Evolutionary conservation across 139 green algal species (phyloP), one percentile per base, ranked within the genome.

Genomic region (Chlamydomonas incerta): DNA sequence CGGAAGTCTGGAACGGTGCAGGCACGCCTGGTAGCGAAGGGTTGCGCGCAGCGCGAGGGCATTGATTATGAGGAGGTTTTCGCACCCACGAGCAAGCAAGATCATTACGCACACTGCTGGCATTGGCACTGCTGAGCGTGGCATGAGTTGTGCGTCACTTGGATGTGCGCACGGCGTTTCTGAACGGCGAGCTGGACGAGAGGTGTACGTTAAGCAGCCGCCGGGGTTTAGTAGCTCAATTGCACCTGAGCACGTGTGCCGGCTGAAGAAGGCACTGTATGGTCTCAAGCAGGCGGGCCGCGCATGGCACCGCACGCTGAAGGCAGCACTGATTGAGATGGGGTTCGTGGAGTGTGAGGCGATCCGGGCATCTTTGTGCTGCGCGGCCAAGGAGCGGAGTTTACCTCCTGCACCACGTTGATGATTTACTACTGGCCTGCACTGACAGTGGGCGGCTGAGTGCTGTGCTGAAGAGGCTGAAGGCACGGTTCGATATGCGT

Each of bases 151-250:
- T 94, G 10, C 76, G 90, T 17, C 88, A 94, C 9, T 20, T 95
- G 6, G 90, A 95, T 72, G 85, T 94, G 18, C 88, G 88, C 35
- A 94, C 93, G 6, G 93, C 93, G 1, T 94, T 93, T 74, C 82
- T 94, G 9, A 87, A 95, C n/a, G 86, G 91, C 15, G 76, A 91
- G 66, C 76, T 92, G 31, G 81, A 81, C 21, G 24, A 15, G n/a
- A n/a, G n/a, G 70, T 92, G 2, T 93, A 88, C 62, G 74, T 92
- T 57, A 23, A 74, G 28, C 88, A 90, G 72, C 87, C 85, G 50
- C 57, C 34, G 26, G 91, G 87, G 4, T 90, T 77, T 72, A 57
- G 74, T 15, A 4, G 79, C 31, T 75, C 62, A n/a, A 73, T 55
- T 18, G 21, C 11, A 10, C 28, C 23, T n/a, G 28, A 69, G 34